phyloP scores from a whole-genome alignment of 1,284 basidiomycete genomes.

The Malassezia slooffiae region DNA sequence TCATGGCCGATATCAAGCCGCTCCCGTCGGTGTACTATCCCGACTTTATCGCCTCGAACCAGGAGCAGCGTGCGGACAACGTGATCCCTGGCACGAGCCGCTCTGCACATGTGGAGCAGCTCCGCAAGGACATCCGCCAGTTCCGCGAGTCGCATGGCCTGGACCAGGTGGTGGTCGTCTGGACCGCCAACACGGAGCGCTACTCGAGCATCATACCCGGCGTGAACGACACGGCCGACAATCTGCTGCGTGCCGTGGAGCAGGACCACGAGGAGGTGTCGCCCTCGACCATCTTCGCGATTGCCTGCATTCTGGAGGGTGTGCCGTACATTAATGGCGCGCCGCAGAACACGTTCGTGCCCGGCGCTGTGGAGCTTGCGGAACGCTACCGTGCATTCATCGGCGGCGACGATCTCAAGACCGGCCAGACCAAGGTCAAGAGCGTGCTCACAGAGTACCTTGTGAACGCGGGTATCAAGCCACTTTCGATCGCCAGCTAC shows the following conservation, averaged over 20 bases:
- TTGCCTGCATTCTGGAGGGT: conserved; percentile 88
- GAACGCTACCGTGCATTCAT: conserved; percentile 84
- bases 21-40: conserved; percentile 77
- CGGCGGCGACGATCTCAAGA: conserved; percentile 93
- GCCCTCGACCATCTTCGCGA: conserved; percentile 87
- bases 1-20: conserved; percentile 72
- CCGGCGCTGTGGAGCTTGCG: conserved; percentile 83
- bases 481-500: conserved; percentile 88
- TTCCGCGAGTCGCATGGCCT: conserved; percentile 78
- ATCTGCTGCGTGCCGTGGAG: conserved; percentile 72
- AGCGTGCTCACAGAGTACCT: conserved; percentile 93
- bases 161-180: conserved; percentile 75
- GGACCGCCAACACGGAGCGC: conserved; percentile 98
- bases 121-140: conserved; percentile 80
- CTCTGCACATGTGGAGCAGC: conserved; percentile 77
- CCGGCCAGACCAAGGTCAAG: conserved; percentile 53
- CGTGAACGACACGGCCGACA: conserved; percentile 88
- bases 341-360: conserved; percentile 98
- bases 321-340: conserved; percentile 94
- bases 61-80: conserved; percentile 89
- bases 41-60: conserved; percentile 78
- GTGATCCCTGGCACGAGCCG: conserved; percentile 74
- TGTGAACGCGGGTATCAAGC: conserved; percentile 97
- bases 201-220: conserved; percentile 89
- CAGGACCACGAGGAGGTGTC: conserved; percentile 80